Evolutionary conservation across 2,329 filamentous ascomycete genomes (phyloP), one percentile per base, ranked within the genome.

Genomic region (Cercospora sp.): DNA sequence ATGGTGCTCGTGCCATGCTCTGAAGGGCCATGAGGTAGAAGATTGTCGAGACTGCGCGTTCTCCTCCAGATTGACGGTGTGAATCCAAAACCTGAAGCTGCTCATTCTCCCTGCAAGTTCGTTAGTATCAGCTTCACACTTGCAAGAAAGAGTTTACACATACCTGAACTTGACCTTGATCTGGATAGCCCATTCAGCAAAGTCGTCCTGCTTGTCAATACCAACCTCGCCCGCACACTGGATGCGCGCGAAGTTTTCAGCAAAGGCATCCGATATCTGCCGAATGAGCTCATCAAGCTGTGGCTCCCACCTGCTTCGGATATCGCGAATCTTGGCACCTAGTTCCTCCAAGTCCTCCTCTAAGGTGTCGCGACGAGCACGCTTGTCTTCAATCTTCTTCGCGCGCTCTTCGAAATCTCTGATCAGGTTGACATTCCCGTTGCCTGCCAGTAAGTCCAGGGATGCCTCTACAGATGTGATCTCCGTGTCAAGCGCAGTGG

Each of bases 11-110:
- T 16, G 95, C 94, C 75, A 99, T 89, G 60, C 92, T 92, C 79
- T 99, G 95, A 28, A 99, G 87, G 5, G 95, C 93, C 94, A 99
- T 98, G 66, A 99, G 92, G 82, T 96, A 99, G 85, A 98, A 99
- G 77, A 98, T 96, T 13, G 95, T 99, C 23, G 93, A 96, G 23
- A 99, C 94, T 26, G 95, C 93, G 68, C 95, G 91, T 82, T 99
- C 95, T 71, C 95, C 95, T 75, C 95, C 95, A 1, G 94, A 98
- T 79, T 99, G 95, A 5, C 95, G 92, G 78, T 98, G 94, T 55
- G 92, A 90, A 75, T 96, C 91, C 26, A 99, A 89, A 31, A 94
- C 84, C 69, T 94, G 92, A 4, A 98, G 88, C 3, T 87, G 87
- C 78, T 98, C 95, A 77, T 90, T 88, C 76, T 94, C 90, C 64